These are phyloP conservation scores for Hysterium pulicare DNA, from an alignment of 2,329 filamentous ascomycete genomes.

Conservation along the genomic window DNA sequence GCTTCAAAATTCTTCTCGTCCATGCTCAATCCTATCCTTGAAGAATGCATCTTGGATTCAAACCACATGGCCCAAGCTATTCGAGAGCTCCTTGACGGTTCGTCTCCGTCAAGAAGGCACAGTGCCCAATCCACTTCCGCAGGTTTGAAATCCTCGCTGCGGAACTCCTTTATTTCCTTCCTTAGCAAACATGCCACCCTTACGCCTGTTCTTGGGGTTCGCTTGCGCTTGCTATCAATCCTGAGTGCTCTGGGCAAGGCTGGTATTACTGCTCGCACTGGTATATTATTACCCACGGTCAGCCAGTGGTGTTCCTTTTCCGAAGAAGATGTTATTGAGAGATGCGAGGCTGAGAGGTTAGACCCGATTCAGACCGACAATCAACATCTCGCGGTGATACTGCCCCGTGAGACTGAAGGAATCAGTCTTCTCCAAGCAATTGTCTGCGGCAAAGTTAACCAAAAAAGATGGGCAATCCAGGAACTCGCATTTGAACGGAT, in stretches of 20 bases:
- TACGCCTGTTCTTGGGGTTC: slow-evolving; percentile 67
- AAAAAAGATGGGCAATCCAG: slow-evolving; percentile 55
- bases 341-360: slow-evolving; percentile 51
- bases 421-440: slow-evolving; percentile 52
- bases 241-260: slow-evolving; percentile 70
- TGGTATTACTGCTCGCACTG: slow-evolving; percentile 68
- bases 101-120: slow-evolving; percentile 34
- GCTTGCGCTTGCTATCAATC: slow-evolving; percentile 67
- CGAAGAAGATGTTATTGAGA: slow-evolving; percentile 49
- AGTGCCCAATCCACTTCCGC: slow-evolving; percentile 26
- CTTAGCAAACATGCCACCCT: slow-evolving; percentile 68
- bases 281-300: slow-evolving; percentile 72
- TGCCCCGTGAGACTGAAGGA: slow-evolving; percentile 57
- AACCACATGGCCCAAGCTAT: slow-evolving; percentile 66
- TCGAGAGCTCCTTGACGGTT: slow-evolving; percentile 57
- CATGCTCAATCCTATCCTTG: slow-evolving; percentile 69
- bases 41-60: slow-evolving; percentile 81
- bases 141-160: slow-evolving; percentile 60
- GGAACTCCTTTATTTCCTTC: slow-evolving; percentile 66
- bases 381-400: slow-evolving; percentile 52
- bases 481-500: slow-evolving; percentile 66
- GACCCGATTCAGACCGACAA: slow-evolving; percentile 49
- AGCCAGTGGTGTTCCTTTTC: slow-evolving; percentile 63
- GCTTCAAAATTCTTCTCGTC: slow-evolving; percentile 60
- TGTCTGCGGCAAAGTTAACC: slow-evolving; percentile 43